Conservation (phyloP, 75 land plant species). For the Sequoiadendron giganteum region DNA sequence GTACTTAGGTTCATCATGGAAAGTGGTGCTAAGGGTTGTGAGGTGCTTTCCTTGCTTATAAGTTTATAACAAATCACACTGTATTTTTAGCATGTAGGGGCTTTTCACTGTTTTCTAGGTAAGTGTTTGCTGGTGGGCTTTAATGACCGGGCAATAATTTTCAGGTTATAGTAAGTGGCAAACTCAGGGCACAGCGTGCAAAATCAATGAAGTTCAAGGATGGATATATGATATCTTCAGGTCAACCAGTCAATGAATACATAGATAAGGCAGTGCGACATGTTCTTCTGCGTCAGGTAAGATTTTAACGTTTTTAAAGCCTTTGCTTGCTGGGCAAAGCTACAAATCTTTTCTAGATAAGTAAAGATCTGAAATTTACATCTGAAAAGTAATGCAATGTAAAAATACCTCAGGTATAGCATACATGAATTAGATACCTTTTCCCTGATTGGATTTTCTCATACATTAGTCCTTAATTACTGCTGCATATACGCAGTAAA, state of each 20-base stretch:
- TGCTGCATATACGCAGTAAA: neutral
- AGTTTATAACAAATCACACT: slow-evolving; percentile 25
- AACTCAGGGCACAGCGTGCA: slow-evolving; percentile 79
- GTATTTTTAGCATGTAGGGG: neutral
- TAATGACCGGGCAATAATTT: neutral
- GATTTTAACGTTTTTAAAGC: neutral
- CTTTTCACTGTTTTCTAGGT: neutral
- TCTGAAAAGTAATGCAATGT: neutral
- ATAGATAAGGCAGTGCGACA: slow-evolving; percentile 85
- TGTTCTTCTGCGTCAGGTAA: slow-evolving; percentile 78
- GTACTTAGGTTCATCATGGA: slow-evolving; percentile 84
- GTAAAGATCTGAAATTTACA: neutral
- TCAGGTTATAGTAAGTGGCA: slow-evolving; percentile 88
- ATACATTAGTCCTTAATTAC: neutral
- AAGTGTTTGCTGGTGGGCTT: neutral
- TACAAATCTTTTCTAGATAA: slow-evolving; percentile 9
- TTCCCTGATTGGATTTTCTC: neutral
- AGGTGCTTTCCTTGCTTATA: slow-evolving; percentile 41
- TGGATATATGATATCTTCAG: slow-evolving; percentile 82
- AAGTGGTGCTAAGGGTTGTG: slow-evolving; percentile 88
- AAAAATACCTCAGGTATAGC: neutral
- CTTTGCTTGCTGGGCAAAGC: neutral
- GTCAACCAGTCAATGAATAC: slow-evolving; percentile 77
- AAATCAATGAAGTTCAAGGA: slow-evolving; percentile 77
- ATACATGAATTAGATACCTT: neutral